Evolutionary conservation across 1,139 yeast species (phyloP).

Genomic region (Yamadazyma epiphylla): DNA sequence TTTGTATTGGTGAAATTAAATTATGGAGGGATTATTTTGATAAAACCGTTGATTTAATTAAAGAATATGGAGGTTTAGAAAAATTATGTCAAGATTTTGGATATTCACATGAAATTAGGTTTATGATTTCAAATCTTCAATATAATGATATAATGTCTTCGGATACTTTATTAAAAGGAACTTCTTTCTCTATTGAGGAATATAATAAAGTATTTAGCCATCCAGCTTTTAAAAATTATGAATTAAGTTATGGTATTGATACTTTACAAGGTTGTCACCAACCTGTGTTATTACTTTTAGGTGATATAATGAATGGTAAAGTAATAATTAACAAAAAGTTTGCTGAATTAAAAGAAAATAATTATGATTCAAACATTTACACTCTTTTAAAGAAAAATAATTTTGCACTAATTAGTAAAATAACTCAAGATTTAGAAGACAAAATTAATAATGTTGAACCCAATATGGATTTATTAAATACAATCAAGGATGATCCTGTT

Average conservation of each 20-base stretch:
- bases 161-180: constrained; percentile 12
- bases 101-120: constrained; percentile 15
- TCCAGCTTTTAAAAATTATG: constrained; percentile 3
- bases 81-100: constrained; percentile 10
- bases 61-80: constrained; percentile 52
- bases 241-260: constrained; percentile 15
- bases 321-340: constrained; percentile 7
- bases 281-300: constrained; percentile 14
- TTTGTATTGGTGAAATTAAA: constrained; percentile 38
- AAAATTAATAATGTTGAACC: constrained; percentile 7
- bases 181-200: constrained; percentile 10
- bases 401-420: not conserved
- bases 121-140: constrained; percentile 16
- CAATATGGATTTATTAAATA: constrained; percentile 4
- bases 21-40: constrained; percentile 28
- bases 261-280: constrained; percentile 19
- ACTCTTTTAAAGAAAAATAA: too few species aligned
- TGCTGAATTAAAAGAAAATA: not conserved
- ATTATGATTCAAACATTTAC: not conserved
- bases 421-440: constrained; percentile 2
- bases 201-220: constrained; percentile 11
- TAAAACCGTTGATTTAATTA: constrained; percentile 38
- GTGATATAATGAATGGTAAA: constrained; percentile 15
- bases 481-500: constrained; percentile 4
- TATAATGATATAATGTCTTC: constrained; percentile 18